Conservation (phyloP, 805 yeast genomes). For the Starmerella tilneyi region DNA sequence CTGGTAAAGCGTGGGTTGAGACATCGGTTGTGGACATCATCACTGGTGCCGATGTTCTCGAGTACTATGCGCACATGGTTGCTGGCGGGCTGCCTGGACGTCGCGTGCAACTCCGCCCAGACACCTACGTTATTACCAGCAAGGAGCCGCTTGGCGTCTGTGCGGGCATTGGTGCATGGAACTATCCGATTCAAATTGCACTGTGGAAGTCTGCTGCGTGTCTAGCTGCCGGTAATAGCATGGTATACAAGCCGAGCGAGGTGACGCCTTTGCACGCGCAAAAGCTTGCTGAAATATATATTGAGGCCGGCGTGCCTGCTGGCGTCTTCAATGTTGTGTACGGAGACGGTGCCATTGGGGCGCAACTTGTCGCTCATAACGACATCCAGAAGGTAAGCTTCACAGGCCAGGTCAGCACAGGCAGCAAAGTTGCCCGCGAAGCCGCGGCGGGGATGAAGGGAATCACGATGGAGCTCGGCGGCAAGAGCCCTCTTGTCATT, state of each 20-base stretch:
- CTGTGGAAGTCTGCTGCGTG: constrained; percentile 76
- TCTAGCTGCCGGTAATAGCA: constrained; percentile 63
- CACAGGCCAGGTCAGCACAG: constrained; percentile 86
- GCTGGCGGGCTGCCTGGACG: constrained; percentile 55
- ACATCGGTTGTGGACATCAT: constrained; percentile 34
- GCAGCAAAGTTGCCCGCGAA: constrained; percentile 61
- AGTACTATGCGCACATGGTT: constrained; percentile 59
- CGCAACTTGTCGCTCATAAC: constrained; percentile 45
- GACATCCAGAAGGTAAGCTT: constrained; percentile 75
- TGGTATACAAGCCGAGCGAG: constrained; percentile 63
- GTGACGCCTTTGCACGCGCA: constrained; percentile 61
- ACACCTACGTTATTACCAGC: constrained; percentile 54
- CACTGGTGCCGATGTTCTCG: constrained; percentile 44
- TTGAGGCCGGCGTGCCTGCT: constrained; percentile 61
- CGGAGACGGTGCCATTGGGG: constrained; percentile 64
- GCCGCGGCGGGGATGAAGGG: constrained; percentile 66
- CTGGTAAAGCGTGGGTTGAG: constrained; percentile 74
- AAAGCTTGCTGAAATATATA: constrained; percentile 45
- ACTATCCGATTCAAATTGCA: constrained; percentile 57
- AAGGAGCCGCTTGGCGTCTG: constrained; percentile 59
- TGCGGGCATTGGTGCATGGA: constrained; percentile 62
- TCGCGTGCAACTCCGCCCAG: constrained; percentile 46
- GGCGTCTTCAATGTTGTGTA: constrained; percentile 62
- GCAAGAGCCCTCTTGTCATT: constrained; percentile 81
- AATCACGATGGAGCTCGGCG: constrained; percentile 85